A percentile compares a stretch with the other conserved stretches of the same genome.
These are phyloP conservation scores for Chimonanthus salicifolius DNA, from an alignment of 164 flowering plant genomes.

Conservation along the genomic window DNA sequence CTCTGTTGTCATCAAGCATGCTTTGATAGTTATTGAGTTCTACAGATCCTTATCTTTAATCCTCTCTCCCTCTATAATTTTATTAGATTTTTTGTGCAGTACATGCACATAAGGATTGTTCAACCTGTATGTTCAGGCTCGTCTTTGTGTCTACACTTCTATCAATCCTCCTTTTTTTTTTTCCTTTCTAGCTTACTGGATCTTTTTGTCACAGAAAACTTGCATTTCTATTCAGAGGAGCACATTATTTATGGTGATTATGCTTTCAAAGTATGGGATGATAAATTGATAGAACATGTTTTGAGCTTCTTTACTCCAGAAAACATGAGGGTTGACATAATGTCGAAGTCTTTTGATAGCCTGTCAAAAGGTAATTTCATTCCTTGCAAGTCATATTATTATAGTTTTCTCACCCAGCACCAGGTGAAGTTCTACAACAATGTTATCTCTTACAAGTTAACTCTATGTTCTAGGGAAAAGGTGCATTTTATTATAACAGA, in stretches of 20 bases:
- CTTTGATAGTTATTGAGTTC: no score
- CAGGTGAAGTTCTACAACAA: not conserved
- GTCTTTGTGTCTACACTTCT: not conserved
- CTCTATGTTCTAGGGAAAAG: not conserved
- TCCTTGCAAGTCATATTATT: not conserved
- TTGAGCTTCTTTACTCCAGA: constrained; percentile 73
- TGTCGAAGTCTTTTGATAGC: constrained; percentile 53
- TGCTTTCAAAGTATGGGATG: constrained; percentile 80
- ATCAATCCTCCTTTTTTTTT: not conserved
- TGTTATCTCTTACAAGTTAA: not conserved
- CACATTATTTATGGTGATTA: constrained; percentile 89
- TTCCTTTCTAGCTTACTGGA: constrained; percentile 1
- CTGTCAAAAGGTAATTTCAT: constrained; percentile 44
- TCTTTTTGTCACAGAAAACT: constrained; percentile 47
- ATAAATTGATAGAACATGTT: constrained; percentile 43
- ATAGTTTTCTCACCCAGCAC: not conserved
- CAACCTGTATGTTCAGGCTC: not conserved
- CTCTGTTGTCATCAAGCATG: no score
- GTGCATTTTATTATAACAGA: no score
- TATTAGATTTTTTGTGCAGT: no score
- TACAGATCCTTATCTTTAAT: no score
- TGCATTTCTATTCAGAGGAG: constrained; percentile 69
- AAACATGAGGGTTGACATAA: constrained; percentile 85
- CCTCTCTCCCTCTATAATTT: no score
- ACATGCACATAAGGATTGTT: no score